Evolutionary conservation across 768 basidiomycete species (phyloP).

Genomic region (Mycena haematopus): DNA sequence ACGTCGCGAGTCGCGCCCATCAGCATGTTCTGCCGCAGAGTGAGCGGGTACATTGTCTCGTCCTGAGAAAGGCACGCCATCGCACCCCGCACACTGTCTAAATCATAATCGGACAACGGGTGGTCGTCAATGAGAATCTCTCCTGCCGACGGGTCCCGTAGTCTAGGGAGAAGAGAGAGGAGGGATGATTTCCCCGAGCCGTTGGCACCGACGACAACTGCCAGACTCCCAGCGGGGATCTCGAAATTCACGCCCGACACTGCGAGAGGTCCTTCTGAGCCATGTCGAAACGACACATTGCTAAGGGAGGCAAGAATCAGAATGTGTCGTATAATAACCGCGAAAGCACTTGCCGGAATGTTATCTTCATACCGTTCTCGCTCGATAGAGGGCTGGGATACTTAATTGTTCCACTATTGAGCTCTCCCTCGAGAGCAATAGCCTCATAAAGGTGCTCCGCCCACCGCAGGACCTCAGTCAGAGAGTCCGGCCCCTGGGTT

Average conservation of each 20-base stretch:
- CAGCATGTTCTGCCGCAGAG: conserved; percentile 45
- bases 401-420: conserved; percentile 3
- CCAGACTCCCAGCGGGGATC: conserved; percentile 40
- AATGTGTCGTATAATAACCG: neutral
- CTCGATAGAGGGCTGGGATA: conserved; percentile 15
- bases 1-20: conserved; percentile 34
- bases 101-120: conserved; percentile 40
- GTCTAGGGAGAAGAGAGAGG: conserved; percentile 47
- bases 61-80: conserved; percentile 52
- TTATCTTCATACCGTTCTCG: conserved; percentile 25
- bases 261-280: conserved; percentile 17
- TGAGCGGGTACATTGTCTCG: conserved; percentile 42
- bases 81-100: conserved; percentile 41
- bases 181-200: conserved; percentile 44
- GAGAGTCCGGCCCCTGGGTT: conserved; percentile 3
- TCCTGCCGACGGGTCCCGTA: conserved; percentile 42
- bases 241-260: conserved; percentile 36
- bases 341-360: conserved; percentile 15
- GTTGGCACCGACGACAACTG: conserved; percentile 42
- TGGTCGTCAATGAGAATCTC: conserved; percentile 48
- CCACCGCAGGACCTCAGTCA: conserved; percentile 13
- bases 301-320: conserved; percentile 3
- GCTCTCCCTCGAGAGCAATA: conserved; percentile 3
- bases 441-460: conserved; percentile 20
- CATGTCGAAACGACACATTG: conserved; percentile 21